Evolutionary conservation across 805 yeast genomes (phyloP).

Genomic region (Metschnikowia cubensis): DNA sequence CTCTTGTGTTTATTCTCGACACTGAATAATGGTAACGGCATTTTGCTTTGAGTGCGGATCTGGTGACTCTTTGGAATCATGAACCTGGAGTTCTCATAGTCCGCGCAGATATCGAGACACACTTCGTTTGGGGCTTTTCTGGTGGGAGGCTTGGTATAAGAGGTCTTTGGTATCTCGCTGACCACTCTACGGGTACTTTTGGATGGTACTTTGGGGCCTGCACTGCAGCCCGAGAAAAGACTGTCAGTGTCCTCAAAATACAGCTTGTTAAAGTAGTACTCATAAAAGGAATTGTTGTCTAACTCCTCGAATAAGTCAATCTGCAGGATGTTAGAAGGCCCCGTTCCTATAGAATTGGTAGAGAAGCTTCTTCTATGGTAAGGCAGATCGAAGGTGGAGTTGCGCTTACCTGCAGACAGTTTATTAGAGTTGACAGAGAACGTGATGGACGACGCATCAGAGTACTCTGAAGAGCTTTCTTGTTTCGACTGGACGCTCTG

Average conservation of each 20-base stretch:
- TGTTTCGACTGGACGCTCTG: neutral
- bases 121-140: conserved; percentile 3
- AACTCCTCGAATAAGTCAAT: conserved; percentile 4
- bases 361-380: neutral
- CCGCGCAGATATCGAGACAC: conserved; percentile 17
- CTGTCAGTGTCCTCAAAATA: conserved; percentile 1
- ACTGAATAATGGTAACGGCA: neutral
- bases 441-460: neutral
- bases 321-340: conserved; percentile 1
- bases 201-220: neutral
- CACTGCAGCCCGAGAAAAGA: neutral
- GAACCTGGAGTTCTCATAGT: conserved; percentile 18
- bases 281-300: conserved; percentile 4
- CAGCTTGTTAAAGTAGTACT: conserved; percentile 3
- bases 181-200: neutral
- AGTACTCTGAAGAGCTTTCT: neutral
- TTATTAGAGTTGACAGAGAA: neutral
- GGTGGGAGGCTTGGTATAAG: neutral
- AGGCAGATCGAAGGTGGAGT: conserved; percentile 4
- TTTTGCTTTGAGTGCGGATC: neutral
- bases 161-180: neutral
- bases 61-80: conserved; percentile 13
- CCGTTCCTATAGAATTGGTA: neutral
- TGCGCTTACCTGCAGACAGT: neutral
- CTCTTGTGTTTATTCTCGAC: neutral